A percentile compares a stretch with the other conserved stretches of the same genome.
phyloP scores from a whole-genome alignment of 805 yeast genomes.

The Metschnikowia chrysomelidarum region DNA sequence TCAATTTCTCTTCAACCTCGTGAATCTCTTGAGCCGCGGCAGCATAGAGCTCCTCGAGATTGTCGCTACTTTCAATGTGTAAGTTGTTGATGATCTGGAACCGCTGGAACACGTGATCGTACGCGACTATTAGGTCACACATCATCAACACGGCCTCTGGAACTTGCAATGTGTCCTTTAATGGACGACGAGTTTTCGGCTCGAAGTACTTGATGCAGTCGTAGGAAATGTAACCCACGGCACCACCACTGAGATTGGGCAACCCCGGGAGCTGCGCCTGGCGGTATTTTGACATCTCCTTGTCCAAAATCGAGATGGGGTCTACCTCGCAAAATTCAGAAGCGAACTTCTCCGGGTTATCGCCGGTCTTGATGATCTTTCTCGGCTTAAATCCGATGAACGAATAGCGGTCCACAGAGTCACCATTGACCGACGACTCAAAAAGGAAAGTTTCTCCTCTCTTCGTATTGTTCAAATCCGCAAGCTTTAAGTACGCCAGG shows the following conservation, averaged over 20 bases:
- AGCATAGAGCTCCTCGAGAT: slow-evolving; percentile 44
- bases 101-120: slow-evolving; percentile 91
- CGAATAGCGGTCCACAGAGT: slow-evolving; percentile 84
- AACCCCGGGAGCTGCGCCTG: slow-evolving; percentile 82
- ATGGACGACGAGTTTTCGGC: slow-evolving; percentile 75
- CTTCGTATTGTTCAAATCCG: slow-evolving; percentile 53
- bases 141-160: slow-evolving; percentile 95
- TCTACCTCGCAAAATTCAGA: slow-evolving; percentile 54
- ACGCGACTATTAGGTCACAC: slow-evolving; percentile 85
- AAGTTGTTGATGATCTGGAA: slow-evolving; percentile 88
- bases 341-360: slow-evolving; percentile 37
- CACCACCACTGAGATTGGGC: slow-evolving; percentile 89
- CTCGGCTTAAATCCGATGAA: slow-evolving; percentile 87
- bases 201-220: slow-evolving; percentile 97
- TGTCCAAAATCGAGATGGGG: slow-evolving; percentile 73
- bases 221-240: slow-evolving; percentile 91
- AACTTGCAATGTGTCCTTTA: slow-evolving; percentile 75
- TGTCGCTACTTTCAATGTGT: slow-evolving; percentile 33
- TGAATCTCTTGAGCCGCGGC: slow-evolving; percentile 58
- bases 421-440: slow-evolving; percentile 89
- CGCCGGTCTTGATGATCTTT: slow-evolving; percentile 81
- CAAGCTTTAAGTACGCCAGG: slow-evolving; percentile 81
- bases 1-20: slow-evolving; percentile 49
- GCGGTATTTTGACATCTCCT: slow-evolving; percentile 61
- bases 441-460: slow-evolving; percentile 73